Percentiles rank a stretch among this genome's conserved stretches.
These are phyloP conservation scores for Chernovozyma sophiae-reginae DNA, from an alignment of 1,139 yeast genomes.

Conservation along the genomic window DNA sequence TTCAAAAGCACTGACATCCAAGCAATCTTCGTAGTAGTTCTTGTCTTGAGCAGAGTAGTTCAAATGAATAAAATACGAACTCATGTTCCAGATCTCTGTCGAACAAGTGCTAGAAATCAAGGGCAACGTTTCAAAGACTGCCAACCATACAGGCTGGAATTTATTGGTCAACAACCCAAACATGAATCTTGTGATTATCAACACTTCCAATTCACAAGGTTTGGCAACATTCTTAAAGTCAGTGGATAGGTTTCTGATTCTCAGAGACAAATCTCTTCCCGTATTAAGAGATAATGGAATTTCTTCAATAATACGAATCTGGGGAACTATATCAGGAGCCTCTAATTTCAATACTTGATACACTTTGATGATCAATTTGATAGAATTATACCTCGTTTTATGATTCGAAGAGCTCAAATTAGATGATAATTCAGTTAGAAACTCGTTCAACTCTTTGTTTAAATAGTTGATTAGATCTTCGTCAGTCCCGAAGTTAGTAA, in stretches of 20 bases:
- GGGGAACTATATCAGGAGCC: conserved; percentile 27
- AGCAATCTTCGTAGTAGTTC: conserved; percentile 14
- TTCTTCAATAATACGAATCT: conserved; percentile 62
- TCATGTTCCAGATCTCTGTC: conserved; percentile 53
- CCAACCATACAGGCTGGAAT: conserved; percentile 85
- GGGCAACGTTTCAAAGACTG: conserved; percentile 60
- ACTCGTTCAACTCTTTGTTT: neutral
- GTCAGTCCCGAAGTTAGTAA: conserved; percentile 9
- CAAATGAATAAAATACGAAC: conserved; percentile 36
- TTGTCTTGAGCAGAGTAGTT: conserved; percentile 22
- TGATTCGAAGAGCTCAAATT: conserved; percentile 47
- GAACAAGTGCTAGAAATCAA: conserved; percentile 41
- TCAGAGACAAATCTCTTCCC: conserved; percentile 69
- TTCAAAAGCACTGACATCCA: conserved; percentile 13
- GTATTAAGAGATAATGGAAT: conserved; percentile 66
- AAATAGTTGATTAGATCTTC: neutral
- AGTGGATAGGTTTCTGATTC: conserved; percentile 60
- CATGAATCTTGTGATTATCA: conserved; percentile 50
- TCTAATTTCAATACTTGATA: conserved; percentile 21
- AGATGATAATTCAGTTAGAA: conserved; percentile 12
- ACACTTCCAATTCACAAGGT: conserved; percentile 29
- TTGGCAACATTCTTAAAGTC: conserved; percentile 40
- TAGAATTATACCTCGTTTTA: conserved; percentile 42
- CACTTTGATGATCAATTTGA: conserved; percentile 35
- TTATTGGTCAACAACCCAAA: conserved; percentile 73